phyloP scores from a whole-genome alignment of 2,329 filamentous ascomycete genomes.

The Zelopaecilomyces penicillatus region DNA sequence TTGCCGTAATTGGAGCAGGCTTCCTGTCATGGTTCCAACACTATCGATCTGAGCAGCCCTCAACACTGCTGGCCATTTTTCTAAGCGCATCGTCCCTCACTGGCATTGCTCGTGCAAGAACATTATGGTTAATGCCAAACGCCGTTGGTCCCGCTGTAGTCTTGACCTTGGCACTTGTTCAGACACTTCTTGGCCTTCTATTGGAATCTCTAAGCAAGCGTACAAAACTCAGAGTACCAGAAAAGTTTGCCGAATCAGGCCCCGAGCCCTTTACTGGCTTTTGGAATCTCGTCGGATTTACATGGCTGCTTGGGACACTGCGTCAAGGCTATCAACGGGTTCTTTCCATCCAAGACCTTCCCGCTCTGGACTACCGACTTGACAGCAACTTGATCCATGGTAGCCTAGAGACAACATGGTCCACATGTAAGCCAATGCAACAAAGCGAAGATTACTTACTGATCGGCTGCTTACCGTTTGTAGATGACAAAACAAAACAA shows the following conservation, averaged over 20 bases:
- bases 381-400: slow-evolving; percentile 10
- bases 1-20: slow-evolving; percentile 8
- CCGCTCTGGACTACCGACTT: slow-evolving; percentile 13
- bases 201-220: slow-evolving; percentile 15
- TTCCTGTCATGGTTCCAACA: slow-evolving; percentile 14
- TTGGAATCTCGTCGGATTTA: slow-evolving; percentile 14
- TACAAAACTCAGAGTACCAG: slow-evolving; percentile 3
- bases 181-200: slow-evolving; percentile 9
- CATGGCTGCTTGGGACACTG: slow-evolving; percentile 15
- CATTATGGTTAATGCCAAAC: slow-evolving; percentile 12
- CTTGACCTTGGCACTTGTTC: slow-evolving; percentile 9
- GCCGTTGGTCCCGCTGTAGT: slow-evolving; percentile 6
- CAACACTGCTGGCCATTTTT: slow-evolving; percentile 16
- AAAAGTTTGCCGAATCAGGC: background rate
- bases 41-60: slow-evolving; percentile 15
- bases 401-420: slow-evolving; percentile 10
- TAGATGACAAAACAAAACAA: slow-evolving; percentile 11
- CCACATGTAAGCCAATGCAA: slow-evolving; percentile 10
- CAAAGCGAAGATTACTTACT: background rate
- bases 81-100: slow-evolving; percentile 12
- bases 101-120: slow-evolving; percentile 12
- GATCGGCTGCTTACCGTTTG: background rate
- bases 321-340: slow-evolving; percentile 13
- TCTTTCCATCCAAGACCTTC: slow-evolving; percentile 14
- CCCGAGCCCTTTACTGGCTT: slow-evolving; percentile 14